Conservation (phyloP, 441 rosid genomes). For the Gossypium aridum region DNA sequence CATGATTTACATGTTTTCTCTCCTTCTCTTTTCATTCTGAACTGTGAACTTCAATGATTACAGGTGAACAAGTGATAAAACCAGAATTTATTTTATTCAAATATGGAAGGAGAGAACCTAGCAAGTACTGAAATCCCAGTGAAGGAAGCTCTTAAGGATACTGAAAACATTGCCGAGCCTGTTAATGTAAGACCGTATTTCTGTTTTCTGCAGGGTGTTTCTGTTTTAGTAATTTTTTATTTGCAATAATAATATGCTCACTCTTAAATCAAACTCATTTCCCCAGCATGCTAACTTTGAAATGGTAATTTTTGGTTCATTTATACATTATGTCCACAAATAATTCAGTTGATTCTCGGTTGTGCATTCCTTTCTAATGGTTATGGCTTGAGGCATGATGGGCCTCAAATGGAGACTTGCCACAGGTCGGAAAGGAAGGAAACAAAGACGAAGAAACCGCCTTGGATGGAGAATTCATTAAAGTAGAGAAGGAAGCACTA, state of each 20-base stretch:
- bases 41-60: conserved; percentile 1
- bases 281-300: background rate
- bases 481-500: conserved; percentile 79
- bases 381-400: conserved; percentile 20
- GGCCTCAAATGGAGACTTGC: conserved; percentile 44
- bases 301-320: background rate
- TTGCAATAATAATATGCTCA: background rate
- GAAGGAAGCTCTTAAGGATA: conserved; percentile 32
- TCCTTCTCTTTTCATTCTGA: background rate
- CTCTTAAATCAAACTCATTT: background rate
- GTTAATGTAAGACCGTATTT: conserved; percentile 40
- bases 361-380: conserved; percentile 8
- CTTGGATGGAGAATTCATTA: conserved; percentile 83
- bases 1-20: background rate
- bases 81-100: conserved; percentile 12
- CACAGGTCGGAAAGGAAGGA: conserved; percentile 35
- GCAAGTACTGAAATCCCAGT: conserved; percentile 49
- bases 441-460: conserved; percentile 69
- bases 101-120: conserved; percentile 58
- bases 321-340: background rate
- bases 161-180: conserved; percentile 31
- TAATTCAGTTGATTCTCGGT: background rate
- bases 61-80: conserved; percentile 13
- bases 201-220: background rate
- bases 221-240: background rate